Conservation (phyloP, 2,329 filamentous ascomycete genomes). For the Talaromyces marneffei region DNA sequence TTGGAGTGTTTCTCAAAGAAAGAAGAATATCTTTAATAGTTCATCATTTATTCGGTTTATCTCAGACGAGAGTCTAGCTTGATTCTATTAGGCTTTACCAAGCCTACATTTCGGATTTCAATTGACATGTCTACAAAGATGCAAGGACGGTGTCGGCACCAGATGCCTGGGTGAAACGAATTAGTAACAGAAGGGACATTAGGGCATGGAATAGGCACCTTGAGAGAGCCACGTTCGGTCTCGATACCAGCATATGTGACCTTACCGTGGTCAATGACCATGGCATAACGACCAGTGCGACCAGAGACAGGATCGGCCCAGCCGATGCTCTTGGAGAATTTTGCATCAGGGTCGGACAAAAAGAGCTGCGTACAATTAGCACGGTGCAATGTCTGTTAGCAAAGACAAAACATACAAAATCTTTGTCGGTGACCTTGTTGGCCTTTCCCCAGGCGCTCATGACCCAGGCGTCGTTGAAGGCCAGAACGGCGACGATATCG, state of each 20-base stretch:
- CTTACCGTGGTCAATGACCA: conserved; percentile 78
- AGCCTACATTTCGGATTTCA: neutral
- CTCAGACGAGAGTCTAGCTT: neutral
- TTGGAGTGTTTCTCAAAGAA: neutral
- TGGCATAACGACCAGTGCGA: conserved; percentile 70
- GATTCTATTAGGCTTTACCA: neutral
- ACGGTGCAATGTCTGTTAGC: neutral
- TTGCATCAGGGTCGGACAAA: conserved; percentile 64
- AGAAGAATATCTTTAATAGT: neutral
- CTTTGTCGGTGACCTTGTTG: conserved; percentile 68
- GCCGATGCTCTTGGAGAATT: conserved; percentile 71
- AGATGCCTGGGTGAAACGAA: conserved; percentile 28
- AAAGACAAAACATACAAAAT: conserved; percentile 45
- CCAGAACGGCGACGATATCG: conserved; percentile 73
- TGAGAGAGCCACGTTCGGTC: conserved; percentile 36
- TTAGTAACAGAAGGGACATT: neutral
- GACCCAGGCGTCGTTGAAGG: conserved; percentile 78
- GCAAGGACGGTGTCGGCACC: conserved; percentile 35
- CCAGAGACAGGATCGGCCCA: conserved; percentile 63
- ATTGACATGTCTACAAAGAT: conserved; percentile 27
- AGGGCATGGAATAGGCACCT: conserved; percentile 28
- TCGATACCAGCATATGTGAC: conserved; percentile 75
- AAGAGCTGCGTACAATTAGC: conserved; percentile 53
- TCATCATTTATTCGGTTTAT: neutral
- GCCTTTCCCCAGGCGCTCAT: conserved; percentile 90